Evolutionary conservation across 495 filamentous ascomycete genomes (phyloP), one percentile per base, ranked within the genome.

Genomic region (Cercophora samala): DNA sequence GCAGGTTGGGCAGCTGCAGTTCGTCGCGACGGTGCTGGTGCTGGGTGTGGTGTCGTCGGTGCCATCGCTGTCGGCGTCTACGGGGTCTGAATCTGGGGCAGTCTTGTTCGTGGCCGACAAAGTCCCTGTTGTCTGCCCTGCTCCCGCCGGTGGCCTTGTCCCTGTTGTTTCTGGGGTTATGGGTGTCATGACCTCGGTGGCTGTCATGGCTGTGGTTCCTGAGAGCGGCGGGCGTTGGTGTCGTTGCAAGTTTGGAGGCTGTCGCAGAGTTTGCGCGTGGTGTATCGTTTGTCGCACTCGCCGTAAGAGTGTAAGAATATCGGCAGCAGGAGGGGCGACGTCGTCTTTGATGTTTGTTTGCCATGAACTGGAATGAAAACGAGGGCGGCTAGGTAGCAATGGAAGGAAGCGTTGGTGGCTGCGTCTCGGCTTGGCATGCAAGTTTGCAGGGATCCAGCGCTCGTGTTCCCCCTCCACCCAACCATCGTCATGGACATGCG

Each of bases 1-100:
- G 68, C 76, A 78, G n/a, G 71, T 67, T 1, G 76, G 76, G 29
- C 76, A 78, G 72, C 87, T 74, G 13, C 37, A 17, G 69, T 58
- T 29, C 4, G 22, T 60, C 9, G 17, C 18, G 58, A 15, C 6
- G 21, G 11, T 21, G 24, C 9, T 8, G 53, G 58, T 19, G 25
- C 60, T 60, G 22, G 24, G 23, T 23, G n/a, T 24, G 58, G 21
- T 24, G 32, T 62, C 60, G 29, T 18, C 60, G 17, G 26, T 22
- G 21, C 32, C 32, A 21, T 62, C n/a, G 17, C 13, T 32, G 58
- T 18, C 26, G 19, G 6, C 29, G 19, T 25, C 26, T 23, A 18
- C 58, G 26, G 17, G 24, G 8, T 32, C 19, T 24, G 60, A 5
- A 18, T 18, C 29, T 5, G 56, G 29, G 8, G 37, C 42, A 8